Percentiles rank a stretch among this genome's conserved stretches.
Conservation (phyloP, 257 asterid species). For the Scutellaria barbata region DNA sequence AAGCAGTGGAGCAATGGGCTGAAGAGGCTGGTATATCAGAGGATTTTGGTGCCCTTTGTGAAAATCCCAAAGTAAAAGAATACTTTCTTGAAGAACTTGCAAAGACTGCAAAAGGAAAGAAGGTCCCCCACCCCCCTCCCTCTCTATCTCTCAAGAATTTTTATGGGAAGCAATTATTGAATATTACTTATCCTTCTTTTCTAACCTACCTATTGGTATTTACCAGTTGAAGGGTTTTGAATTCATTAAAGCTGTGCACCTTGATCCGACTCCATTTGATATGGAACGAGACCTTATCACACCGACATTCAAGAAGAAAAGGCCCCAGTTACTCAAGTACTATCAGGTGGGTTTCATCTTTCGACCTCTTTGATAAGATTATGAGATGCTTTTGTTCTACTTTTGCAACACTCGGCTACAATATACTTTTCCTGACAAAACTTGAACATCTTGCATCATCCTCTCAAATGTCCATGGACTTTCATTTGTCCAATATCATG, state of each 20-base stretch:
- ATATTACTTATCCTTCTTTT: background rate
- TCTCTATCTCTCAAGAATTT: constrained; percentile 8
- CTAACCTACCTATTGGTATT: constrained; percentile 28
- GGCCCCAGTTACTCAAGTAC: constrained; percentile 86
- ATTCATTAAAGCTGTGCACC: constrained; percentile 77
- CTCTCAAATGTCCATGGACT: background rate
- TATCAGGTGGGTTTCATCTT: constrained; percentile 65
- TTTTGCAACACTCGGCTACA: background rate
- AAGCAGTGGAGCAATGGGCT: constrained; percentile 78
- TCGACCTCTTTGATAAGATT: constrained; percentile 2
- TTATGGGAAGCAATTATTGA: background rate
- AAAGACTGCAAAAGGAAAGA: constrained; percentile 72
- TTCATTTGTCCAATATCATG: background rate
- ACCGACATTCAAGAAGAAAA: constrained; percentile 91
- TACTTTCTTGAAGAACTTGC: constrained; percentile 72
- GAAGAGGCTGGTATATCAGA: constrained; percentile 62
- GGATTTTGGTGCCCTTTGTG: constrained; percentile 69
- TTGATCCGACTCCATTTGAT: constrained; percentile 91
- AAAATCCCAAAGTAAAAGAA: constrained; percentile 62
- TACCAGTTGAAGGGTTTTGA: constrained; percentile 95
- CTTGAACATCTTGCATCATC: background rate
- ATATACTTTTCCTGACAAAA: background rate
- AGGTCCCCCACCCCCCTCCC: constrained; percentile 50
- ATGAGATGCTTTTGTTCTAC: background rate
- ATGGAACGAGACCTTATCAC: constrained; percentile 94